phyloP scores from a whole-genome alignment of 2,329 filamentous ascomycete genomes.

The Mycogone perniciosa region DNA sequence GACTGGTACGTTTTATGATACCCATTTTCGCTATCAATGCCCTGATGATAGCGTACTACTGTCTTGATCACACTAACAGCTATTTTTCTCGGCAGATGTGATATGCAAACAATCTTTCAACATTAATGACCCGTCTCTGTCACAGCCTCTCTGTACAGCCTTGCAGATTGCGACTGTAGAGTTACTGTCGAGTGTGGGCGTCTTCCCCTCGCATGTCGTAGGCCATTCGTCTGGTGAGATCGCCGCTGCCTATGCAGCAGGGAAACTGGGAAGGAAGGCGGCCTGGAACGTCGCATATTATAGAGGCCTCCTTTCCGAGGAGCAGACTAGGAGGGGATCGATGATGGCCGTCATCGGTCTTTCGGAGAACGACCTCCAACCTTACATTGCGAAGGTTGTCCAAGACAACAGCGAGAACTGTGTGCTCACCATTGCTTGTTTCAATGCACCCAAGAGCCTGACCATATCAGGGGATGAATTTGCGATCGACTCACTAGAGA shows the following conservation, averaged over 20 bases:
- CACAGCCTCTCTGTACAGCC: conserved; percentile 29
- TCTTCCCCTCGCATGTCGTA: conserved; percentile 27
- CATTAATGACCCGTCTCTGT: conserved; percentile 9
- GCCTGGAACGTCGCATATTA: conserved; percentile 33
- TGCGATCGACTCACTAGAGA: too few species aligned
- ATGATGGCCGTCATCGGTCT: conserved; percentile 8
- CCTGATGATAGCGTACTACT: too few species aligned
- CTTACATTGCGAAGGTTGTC: not conserved
- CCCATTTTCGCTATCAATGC: too few species aligned
- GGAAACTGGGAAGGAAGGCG: not conserved
- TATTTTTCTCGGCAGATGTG: not conserved
- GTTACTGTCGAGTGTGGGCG: conserved; percentile 25
- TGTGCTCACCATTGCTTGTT: too few species aligned
- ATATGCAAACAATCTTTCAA: conserved; percentile 6
- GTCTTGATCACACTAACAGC: not conserved
- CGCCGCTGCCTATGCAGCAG: conserved; percentile 33
- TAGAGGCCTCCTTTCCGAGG: conserved; percentile 22
- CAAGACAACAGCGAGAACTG: too few species aligned
- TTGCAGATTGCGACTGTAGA: conserved; percentile 36
- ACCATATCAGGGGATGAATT: too few species aligned
- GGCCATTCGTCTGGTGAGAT: conserved; percentile 38
- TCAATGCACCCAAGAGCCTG: too few species aligned
- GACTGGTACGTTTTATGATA: too few species aligned
- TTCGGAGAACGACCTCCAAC: not conserved
- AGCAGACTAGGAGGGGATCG: not conserved